Base-by-base conservation (phyloP, 345 rosid genomes). In the Camelina laxa region DNA sequence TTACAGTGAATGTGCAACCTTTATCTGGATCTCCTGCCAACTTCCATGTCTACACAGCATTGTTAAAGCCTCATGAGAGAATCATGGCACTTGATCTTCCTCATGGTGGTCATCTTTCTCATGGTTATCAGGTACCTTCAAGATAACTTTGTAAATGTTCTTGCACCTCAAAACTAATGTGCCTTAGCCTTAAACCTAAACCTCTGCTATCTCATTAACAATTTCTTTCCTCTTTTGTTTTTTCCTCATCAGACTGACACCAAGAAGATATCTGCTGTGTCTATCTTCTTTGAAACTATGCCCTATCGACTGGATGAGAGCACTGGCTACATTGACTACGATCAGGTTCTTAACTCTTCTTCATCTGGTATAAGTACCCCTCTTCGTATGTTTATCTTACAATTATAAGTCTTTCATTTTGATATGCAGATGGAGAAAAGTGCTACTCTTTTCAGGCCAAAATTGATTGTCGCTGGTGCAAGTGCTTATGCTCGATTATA, bases 81-180 rank as follows among this genome's bases (percentile, higher is more conserved):
- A 95, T 95, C 80, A 95, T 95, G 99, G 99, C 99, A 7, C 99
- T 95, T 72, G 99, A 95, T 82, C 99, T 95, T 73, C 98, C 99
- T 82, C 99, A 95, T 67, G 99, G 99, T 42, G 98, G 99, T 9
- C 99, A 95, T 86, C 98, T 95, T 79, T 95, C 99, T 76, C 99
- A 95, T 83, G 98, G 99, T 45, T 95, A 95, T 82, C 97, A 95
- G 99, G 99, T 95, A 71, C 65, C 41, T 70, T 64, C n/a, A 57
- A 55, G 47, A 45, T 35, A 6, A 19, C 67, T 56, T 58, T 53
- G 58, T 51, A 17, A 63, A 51, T 38, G 12, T 73, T 17, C 75
- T 57, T 57, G 33, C 75, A 60, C 48, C 38, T 20, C 58, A 45
- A 45, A 16, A 24, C 11, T 49, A 22, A 3, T 53, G 17, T 74